These are phyloP conservation scores for Beta corolliflora DNA, from an alignment of 179 eudicot species.

Conservation along the genomic window DNA sequence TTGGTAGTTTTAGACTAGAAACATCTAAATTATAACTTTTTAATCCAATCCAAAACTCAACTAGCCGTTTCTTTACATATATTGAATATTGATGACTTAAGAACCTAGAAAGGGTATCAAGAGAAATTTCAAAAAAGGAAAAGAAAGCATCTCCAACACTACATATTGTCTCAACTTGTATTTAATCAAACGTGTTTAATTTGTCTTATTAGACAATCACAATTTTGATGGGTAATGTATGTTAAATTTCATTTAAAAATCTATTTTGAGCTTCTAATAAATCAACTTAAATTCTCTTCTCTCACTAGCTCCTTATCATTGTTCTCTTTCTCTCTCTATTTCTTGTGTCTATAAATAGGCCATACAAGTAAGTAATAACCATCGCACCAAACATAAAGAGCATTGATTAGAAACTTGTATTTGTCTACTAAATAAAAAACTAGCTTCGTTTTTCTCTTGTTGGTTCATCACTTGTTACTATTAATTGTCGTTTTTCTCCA, in stretches of 20 bases:
- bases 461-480: too few species aligned
- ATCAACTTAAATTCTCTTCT: background rate
- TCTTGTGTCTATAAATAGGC: conserved; percentile 34
- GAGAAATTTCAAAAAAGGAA: background rate
- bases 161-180: conserved; percentile 24
- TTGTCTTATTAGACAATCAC: background rate
- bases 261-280: background rate
- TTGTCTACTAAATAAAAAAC: background rate
- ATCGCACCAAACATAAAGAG: conserved; percentile 17
- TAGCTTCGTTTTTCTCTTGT: background rate
- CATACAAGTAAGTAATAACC: conserved; percentile 17
- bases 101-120: conserved; percentile 2
- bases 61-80: background rate
- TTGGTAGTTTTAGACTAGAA: too few species aligned
- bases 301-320: conserved; percentile 8
- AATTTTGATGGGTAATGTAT: background rate
- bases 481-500: background rate
- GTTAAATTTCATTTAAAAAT: background rate
- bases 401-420: background rate
- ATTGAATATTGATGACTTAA: background rate
- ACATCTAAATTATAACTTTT: too few species aligned
- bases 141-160: conserved; percentile 27
- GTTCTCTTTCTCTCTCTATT: background rate
- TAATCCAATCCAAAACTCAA: background rate
- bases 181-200: conserved; percentile 23